Conservation (phyloP, 108 stramenopile genomes). For the Skeletonema costatum region DNA sequence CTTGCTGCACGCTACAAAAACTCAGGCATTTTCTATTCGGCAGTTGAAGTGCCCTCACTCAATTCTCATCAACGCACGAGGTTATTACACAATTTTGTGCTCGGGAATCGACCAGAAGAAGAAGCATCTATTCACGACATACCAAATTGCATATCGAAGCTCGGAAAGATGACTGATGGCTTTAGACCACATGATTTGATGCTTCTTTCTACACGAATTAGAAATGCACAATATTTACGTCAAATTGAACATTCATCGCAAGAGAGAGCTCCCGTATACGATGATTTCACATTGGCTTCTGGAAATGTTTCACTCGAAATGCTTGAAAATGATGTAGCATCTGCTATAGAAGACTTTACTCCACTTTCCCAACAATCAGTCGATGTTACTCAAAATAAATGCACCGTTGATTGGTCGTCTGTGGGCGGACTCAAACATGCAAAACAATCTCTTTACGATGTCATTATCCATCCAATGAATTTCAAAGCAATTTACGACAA, state of each 20-base stretch:
- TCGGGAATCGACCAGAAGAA: background rate
- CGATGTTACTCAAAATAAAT: slow-evolving; percentile 20
- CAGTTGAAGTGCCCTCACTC: slow-evolving; percentile 43
- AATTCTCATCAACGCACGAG: slow-evolving; percentile 24
- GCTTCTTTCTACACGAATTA: slow-evolving; percentile 48
- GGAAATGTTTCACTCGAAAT: background rate
- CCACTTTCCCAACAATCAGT: slow-evolving; percentile 50
- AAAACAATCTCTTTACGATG: slow-evolving; percentile 60
- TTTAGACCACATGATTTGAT: slow-evolving; percentile 67
- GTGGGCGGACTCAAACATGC: slow-evolving; percentile 80
- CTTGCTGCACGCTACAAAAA: slow-evolving; percentile 27
- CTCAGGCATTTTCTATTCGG: slow-evolving; percentile 34
- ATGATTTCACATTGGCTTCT: background rate
- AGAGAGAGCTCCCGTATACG: background rate
- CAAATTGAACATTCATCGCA: slow-evolving; percentile 11
- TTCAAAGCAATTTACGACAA: slow-evolving; percentile 70
- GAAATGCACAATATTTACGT: slow-evolving; percentile 24
- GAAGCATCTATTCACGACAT: background rate
- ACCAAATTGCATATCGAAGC: slow-evolving; percentile 24
- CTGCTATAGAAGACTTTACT: slow-evolving; percentile 30
- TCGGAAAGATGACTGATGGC: slow-evolving; percentile 53
- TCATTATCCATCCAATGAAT: slow-evolving; percentile 67
- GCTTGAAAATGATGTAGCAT: slow-evolving; percentile 32
- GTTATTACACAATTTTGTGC: slow-evolving; percentile 15
- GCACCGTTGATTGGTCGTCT: slow-evolving; percentile 53